A percentile compares a stretch with the other conserved stretches of the same genome.
phyloP scores from a whole-genome alignment of 164 flowering plant species.

The Vitis riparia region DNA sequence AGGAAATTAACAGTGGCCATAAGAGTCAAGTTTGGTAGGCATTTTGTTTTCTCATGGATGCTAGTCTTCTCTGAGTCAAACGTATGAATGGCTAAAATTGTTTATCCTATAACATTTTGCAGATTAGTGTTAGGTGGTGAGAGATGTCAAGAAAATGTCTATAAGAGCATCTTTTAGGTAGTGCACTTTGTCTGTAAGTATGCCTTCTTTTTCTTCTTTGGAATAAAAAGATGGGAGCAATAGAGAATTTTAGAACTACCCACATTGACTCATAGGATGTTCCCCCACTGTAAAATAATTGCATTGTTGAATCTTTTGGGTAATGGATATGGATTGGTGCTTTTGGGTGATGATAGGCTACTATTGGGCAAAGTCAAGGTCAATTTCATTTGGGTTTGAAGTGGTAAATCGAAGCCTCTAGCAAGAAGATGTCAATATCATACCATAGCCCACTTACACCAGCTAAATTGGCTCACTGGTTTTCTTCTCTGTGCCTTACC shows the following conservation, averaged over 20 bases:
- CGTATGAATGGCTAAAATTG: background rate
- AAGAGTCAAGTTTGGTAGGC: slow-evolving; percentile 3
- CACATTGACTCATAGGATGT: slow-evolving; percentile 4
- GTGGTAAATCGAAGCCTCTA: background rate
- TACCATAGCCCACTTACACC: background rate
- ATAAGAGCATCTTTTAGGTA: background rate
- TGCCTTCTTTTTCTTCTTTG: background rate
- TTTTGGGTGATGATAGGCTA: background rate
- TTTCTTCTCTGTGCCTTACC: too few relatives aligned
- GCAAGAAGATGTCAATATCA: background rate
- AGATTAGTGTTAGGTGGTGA: background rate
- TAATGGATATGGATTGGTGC: background rate
- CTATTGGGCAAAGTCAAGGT: background rate
- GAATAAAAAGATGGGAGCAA: background rate
- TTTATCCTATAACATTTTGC: too few relatives aligned
- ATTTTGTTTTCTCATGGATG: background rate
- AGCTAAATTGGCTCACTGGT: background rate
- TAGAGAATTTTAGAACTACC: slow-evolving; percentile 5
- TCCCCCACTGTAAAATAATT: background rate
- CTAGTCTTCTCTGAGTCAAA: background rate
- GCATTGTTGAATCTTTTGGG: background rate
- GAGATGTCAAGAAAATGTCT: background rate
- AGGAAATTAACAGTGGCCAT: background rate
- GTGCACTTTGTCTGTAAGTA: background rate
- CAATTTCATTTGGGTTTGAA: background rate